These are phyloP conservation scores for Anisogramma anomala DNA, from an alignment of 2,329 filamentous ascomycete genomes.

Conservation along the genomic window DNA sequence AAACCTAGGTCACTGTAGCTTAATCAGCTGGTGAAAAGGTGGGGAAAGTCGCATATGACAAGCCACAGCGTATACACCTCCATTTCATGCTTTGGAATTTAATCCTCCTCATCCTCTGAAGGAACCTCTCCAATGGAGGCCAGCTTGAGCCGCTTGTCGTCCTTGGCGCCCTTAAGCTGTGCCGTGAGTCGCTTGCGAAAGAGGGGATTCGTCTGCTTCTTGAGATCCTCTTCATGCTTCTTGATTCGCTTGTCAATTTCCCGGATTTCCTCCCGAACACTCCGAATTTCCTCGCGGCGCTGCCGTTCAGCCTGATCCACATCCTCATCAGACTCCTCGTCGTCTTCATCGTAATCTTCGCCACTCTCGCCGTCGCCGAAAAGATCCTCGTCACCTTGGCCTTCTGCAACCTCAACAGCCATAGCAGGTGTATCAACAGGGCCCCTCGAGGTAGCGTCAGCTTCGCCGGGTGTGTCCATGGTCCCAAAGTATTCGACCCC, in stretches of 20 bases:
- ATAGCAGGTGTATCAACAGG: conserved; percentile 30
- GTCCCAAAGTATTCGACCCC: conserved; percentile 38
- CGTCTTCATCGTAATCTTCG: conserved; percentile 35
- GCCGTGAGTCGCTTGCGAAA: conserved; percentile 38
- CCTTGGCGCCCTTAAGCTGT: conserved; percentile 35
- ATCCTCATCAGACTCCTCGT: conserved; percentile 42
- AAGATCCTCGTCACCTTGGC: conserved; percentile 32
- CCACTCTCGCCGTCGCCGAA: conserved; percentile 28
- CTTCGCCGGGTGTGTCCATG: conserved; percentile 41
- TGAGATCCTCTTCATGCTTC: conserved; percentile 32
- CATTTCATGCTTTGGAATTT: background rate
- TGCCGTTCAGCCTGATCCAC: conserved; percentile 43
- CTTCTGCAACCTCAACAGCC: conserved; percentile 34
- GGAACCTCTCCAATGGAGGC: conserved; percentile 24
- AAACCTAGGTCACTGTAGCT: too few relatives aligned
- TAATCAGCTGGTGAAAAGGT: too few relatives aligned
- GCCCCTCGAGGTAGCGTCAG: conserved; percentile 24
- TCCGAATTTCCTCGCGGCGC: conserved; percentile 38
- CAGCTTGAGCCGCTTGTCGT: conserved; percentile 28
- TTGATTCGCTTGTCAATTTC: conserved; percentile 41
- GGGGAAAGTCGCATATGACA: too few relatives aligned
- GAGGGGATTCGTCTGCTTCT: conserved; percentile 34
- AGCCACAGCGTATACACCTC: background rate
- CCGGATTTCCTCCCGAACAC: conserved; percentile 43
- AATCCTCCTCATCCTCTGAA: conserved; percentile 21